Percentiles rank a stretch among this genome's conserved stretches.
Evolutionary conservation across 2,329 filamentous ascomycete genomes (phyloP).

Genomic region (Emmonsiellopsis sp.): DNA sequence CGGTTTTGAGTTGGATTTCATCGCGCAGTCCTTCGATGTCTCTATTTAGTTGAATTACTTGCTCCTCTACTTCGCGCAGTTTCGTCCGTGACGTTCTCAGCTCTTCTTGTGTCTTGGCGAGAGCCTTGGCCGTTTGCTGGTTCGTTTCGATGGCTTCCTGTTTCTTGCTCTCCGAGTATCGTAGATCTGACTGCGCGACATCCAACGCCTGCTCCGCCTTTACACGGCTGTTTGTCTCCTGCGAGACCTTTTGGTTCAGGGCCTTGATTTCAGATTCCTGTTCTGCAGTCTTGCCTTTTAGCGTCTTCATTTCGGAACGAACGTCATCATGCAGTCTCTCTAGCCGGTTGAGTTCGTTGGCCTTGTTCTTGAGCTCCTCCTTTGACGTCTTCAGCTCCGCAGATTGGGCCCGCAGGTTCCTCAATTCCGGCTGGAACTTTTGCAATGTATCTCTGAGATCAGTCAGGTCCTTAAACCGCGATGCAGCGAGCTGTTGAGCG

Average conservation of each 20-base stretch:
- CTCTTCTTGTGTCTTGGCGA: slow-evolving; percentile 65
- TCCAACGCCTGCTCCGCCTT: slow-evolving; percentile 73
- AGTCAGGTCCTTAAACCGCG: slow-evolving; percentile 77
- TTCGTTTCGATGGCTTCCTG: slow-evolving; percentile 64
- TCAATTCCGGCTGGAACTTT: slow-evolving; percentile 79
- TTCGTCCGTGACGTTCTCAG: slow-evolving; percentile 46
- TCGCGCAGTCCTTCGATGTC: slow-evolving; percentile 63
- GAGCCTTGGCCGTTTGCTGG: slow-evolving; percentile 62
- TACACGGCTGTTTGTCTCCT: slow-evolving; percentile 61
- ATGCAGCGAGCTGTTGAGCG: slow-evolving; percentile 76
- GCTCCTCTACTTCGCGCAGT: slow-evolving; percentile 65
- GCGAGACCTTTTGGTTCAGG: slow-evolving; percentile 67
- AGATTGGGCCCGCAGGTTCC: slow-evolving; percentile 67
- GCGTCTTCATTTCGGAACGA: slow-evolving; percentile 59
- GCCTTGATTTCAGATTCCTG: slow-evolving; percentile 69
- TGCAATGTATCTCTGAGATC: slow-evolving; percentile 71
- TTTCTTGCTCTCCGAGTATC: slow-evolving; percentile 68
- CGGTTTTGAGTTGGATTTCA: slow-evolving; percentile 73
- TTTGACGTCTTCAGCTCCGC: slow-evolving; percentile 63
- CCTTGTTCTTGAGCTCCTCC: slow-evolving; percentile 60
- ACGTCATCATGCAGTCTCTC: slow-evolving; percentile 78
- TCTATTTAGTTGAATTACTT: slow-evolving; percentile 57
- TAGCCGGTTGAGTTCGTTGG: slow-evolving; percentile 59
- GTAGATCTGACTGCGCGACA: slow-evolving; percentile 65
- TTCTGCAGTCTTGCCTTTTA: slow-evolving; percentile 62